phyloP scores from a whole-genome alignment of 1,139 yeast species.

The Sugiyamaella grinbergsii region DNA sequence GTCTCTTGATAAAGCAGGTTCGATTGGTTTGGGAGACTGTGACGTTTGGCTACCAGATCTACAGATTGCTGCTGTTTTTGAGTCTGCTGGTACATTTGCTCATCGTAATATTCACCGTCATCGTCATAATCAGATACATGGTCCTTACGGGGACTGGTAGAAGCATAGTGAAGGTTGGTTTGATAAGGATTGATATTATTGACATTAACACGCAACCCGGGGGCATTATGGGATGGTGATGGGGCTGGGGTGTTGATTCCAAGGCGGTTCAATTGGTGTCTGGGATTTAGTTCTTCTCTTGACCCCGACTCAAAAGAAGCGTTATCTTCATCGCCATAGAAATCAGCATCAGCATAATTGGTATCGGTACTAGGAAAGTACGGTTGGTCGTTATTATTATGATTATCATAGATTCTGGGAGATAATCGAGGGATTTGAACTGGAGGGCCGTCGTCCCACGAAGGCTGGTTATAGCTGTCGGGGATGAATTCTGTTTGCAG shows the following conservation, averaged over 20 bases:
- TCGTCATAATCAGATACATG: constrained; percentile 2
- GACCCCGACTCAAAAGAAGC: constrained; percentile 21
- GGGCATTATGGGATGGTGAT: not conserved
- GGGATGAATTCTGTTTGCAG: constrained; percentile 17
- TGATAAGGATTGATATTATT: not conserved
- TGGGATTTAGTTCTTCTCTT: constrained; percentile 22
- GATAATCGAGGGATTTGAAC: constrained; percentile 25
- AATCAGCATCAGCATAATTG: constrained; percentile 14
- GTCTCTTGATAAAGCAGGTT: constrained; percentile 9
- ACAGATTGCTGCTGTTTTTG: not conserved
- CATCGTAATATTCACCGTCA: constrained; percentile 4
- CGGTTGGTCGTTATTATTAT: constrained; percentile 1
- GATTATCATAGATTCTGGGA: constrained; percentile 11
- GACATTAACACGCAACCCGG: not conserved
- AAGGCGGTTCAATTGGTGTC: not conserved
- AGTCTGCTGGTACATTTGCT: not conserved
- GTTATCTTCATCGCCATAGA: constrained; percentile 19
- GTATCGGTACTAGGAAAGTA: constrained; percentile 4
- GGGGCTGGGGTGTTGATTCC: not conserved
- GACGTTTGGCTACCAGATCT: constrained; percentile 13
- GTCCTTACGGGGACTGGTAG: not conserved
- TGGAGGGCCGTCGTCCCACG: constrained; percentile 20
- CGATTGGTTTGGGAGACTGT: constrained; percentile 18
- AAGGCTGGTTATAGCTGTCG: constrained; percentile 17
- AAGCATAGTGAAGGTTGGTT: not conserved